These are phyloP conservation scores for Trapa incisa DNA, from an alignment of 345 rosid species.

Conservation along the genomic window DNA sequence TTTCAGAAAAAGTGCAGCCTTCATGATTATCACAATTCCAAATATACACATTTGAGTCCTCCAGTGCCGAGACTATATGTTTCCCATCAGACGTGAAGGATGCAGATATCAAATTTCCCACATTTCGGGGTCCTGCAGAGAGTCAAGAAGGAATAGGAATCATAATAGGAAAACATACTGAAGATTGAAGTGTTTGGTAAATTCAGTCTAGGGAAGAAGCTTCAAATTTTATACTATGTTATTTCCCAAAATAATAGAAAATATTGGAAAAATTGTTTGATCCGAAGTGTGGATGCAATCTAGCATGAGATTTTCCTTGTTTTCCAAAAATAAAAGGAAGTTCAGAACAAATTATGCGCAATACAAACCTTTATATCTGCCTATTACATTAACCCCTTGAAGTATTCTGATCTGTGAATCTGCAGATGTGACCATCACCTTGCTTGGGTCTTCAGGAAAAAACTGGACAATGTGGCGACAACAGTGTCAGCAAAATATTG, in stretches of 20 bases:
- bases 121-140: conserved; percentile 35
- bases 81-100: conserved; percentile 67
- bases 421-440: conserved; percentile 77
- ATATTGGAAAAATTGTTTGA: neutral
- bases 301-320: neutral
- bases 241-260: neutral
- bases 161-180: neutral
- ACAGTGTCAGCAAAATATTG: neutral
- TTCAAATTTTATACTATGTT: neutral
- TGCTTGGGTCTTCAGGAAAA: conserved; percentile 52
- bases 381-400: conserved; percentile 52
- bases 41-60: conserved; percentile 60
- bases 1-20: conserved; percentile 21
- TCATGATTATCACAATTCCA: conserved; percentile 48
- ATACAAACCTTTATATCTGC: conserved; percentile 58
- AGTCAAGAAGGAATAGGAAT: neutral
- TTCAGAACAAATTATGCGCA: neutral
- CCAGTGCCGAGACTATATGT: conserved; percentile 70
- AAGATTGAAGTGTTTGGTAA: neutral
- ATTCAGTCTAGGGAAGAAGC: neutral
- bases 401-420: conserved; percentile 84
- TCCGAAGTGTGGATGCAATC: neutral
- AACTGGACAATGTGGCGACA: conserved; percentile 28
- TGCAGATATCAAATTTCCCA: conserved; percentile 57
- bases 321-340: neutral